phyloP scores from a whole-genome alignment of 2,329 filamentous ascomycete genomes.

The Zasmidium citrigriseum region DNA sequence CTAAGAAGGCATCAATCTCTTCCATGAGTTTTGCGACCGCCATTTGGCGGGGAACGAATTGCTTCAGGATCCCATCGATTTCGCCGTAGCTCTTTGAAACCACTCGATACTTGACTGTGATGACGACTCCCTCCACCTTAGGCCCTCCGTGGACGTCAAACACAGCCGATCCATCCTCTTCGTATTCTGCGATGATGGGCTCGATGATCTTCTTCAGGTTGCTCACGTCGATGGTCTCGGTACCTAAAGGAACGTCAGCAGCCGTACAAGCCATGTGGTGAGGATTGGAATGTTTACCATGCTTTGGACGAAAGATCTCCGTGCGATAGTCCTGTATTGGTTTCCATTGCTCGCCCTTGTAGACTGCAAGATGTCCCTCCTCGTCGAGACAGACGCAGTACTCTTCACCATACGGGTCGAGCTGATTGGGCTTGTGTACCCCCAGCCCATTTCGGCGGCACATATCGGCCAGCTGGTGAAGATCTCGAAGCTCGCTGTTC shows the following conservation, averaged over 20 bases:
- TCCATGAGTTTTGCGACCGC: too few relatives aligned
- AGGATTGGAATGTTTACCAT: too few relatives aligned
- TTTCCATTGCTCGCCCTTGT: conserved; percentile 37
- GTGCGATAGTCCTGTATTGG: conserved; percentile 35
- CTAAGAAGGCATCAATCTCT: too few relatives aligned
- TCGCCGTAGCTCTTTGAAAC: too few relatives aligned
- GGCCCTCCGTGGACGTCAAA: conserved; percentile 38
- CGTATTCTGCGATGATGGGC: conserved; percentile 34
- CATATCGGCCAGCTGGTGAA: conserved; percentile 33
- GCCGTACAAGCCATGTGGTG: too few relatives aligned
- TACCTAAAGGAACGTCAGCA: too few relatives aligned
- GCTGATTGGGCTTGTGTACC: conserved; percentile 31
- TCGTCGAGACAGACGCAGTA: conserved; percentile 37
- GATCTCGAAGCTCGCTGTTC: conserved; percentile 26
- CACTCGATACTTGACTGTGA: conserved; percentile 39
- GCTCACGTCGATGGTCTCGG: conserved; percentile 36
- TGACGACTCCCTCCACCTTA: conserved; percentile 25
- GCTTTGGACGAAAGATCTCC: conserved; percentile 36
- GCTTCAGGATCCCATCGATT: too few relatives aligned
- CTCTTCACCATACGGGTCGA: conserved; percentile 33
- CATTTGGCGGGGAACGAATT: too few relatives aligned
- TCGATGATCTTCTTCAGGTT: conserved; percentile 39
- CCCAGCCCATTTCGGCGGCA: conserved; percentile 35
- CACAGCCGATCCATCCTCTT: conserved; percentile 35
- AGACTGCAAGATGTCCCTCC: conserved; percentile 37